Evolutionary conservation across 2,329 filamentous ascomycete genomes (phyloP).

Genomic region (Trichoderma pleuroti): DNA sequence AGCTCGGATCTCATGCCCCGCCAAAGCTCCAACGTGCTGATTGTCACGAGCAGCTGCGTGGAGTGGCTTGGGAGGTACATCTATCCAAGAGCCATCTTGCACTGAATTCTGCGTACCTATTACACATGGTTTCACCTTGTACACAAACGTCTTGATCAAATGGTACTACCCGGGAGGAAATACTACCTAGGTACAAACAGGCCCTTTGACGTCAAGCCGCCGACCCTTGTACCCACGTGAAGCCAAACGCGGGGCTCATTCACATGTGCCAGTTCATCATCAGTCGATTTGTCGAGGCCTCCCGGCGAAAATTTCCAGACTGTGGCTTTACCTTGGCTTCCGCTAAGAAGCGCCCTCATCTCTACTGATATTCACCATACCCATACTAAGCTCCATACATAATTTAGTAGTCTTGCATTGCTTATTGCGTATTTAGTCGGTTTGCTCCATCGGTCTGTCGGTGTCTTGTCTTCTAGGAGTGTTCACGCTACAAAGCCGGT

Average conservation of each 20-base stretch:
- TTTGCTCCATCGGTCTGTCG: neutral
- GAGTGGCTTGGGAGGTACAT: neutral
- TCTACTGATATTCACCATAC: neutral
- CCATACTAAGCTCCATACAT: neutral
- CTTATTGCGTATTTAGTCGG: neutral
- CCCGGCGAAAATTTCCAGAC: neutral
- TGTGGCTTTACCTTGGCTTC: neutral
- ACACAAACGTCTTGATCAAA: neutral
- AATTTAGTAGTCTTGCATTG: neutral
- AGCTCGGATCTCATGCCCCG: neutral
- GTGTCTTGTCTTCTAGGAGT: neutral
- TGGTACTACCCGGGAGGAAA: neutral
- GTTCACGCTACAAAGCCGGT: neutral
- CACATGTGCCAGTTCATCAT: neutral
- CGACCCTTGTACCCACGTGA: slow-evolving; percentile 7
- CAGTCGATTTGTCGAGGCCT: neutral
- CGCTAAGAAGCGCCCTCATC: neutral
- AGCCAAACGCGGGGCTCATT: slow-evolving; percentile 10
- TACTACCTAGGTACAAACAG: no score
- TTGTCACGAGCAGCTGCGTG: neutral
- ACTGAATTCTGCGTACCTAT: neutral
- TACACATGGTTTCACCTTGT: no score
- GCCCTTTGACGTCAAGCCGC: slow-evolving; percentile 11
- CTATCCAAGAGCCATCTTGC: neutral
- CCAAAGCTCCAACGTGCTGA: neutral